A percentile compares a stretch with the other conserved stretches of the same genome.
phyloP scores from a whole-genome alignment of 179 eudicot genomes.

The Silene coronaria region DNA sequence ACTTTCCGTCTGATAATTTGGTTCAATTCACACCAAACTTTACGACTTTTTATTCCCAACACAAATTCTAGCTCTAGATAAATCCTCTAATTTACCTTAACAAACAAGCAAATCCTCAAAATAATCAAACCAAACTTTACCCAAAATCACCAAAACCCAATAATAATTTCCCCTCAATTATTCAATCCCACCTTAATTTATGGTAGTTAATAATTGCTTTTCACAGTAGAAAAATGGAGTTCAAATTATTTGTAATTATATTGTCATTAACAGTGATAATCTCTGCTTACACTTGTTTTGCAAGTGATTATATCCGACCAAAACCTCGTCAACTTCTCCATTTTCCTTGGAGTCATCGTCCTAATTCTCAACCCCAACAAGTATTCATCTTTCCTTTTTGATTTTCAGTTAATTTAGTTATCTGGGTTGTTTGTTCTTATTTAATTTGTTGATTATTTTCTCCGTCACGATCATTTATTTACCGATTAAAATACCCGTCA shows the following conservation, averaged over 20 bases:
- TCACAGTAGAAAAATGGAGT: constrained; percentile 16
- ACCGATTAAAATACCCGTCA: too few relatives aligned
- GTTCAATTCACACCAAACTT: background rate
- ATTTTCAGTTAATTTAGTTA: background rate
- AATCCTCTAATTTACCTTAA: too few relatives aligned
- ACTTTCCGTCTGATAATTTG: too few relatives aligned
- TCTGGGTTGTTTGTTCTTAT: constrained; percentile 12
- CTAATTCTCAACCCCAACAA: constrained; percentile 67
- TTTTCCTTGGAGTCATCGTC: constrained; percentile 44
- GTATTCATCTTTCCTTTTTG: constrained; percentile 16
- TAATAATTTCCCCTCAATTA: too few relatives aligned
- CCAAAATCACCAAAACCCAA: background rate
- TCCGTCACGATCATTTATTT: background rate
- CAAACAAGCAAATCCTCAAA: background rate
- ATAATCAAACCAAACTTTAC: background rate
- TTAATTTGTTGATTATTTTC: too few relatives aligned
- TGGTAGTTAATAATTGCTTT: too few relatives aligned
- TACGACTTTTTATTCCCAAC: background rate
- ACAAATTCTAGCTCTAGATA: background rate
- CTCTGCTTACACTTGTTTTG: constrained; percentile 11
- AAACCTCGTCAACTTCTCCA: constrained; percentile 54
- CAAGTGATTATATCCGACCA: constrained; percentile 57
- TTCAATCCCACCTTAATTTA: too few relatives aligned
- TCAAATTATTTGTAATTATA: background rate
- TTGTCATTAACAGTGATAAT: constrained; percentile 16